Conservation (phyloP, 495 filamentous ascomycete genomes). For the Aspergillus ostianus region DNA sequence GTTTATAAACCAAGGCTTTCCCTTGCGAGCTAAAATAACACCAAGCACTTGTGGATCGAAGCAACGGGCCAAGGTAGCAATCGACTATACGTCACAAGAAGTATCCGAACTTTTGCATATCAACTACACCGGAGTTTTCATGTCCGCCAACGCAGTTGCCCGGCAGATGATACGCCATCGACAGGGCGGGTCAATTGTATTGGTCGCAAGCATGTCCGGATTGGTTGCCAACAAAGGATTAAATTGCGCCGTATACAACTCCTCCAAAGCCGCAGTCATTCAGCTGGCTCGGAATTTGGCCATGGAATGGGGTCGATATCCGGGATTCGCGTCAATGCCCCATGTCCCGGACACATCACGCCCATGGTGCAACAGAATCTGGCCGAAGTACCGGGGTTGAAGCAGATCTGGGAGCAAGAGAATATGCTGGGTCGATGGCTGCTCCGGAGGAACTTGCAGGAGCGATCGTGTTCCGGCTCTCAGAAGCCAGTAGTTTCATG, state of each 20-base stretch:
- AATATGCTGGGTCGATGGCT: conserved; percentile 60
- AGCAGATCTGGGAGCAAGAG: conserved; percentile 52
- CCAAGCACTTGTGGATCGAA: too few relatives aligned
- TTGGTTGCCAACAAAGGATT: conserved; percentile 75
- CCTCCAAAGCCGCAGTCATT: conserved; percentile 67
- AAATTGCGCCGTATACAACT: conserved; percentile 65
- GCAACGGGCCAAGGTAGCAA: conserved; percentile 59
- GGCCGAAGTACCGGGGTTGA: conserved; percentile 49
- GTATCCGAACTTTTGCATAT: conserved; percentile 67
- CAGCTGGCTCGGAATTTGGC: conserved; percentile 63
- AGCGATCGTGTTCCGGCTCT: conserved; percentile 52
- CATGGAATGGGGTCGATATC: conserved; percentile 68
- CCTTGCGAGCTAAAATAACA: too few relatives aligned
- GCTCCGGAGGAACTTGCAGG: conserved; percentile 57
- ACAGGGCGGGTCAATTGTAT: conserved; percentile 61
- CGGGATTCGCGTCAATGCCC: conserved; percentile 64
- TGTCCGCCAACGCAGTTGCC: conserved; percentile 74
- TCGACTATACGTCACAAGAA: conserved; percentile 61
- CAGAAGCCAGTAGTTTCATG: conserved; percentile 61
- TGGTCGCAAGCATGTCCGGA: conserved; percentile 80
- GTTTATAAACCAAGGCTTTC: too few relatives aligned
- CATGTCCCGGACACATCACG: conserved; percentile 70
- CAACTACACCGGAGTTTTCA: conserved; percentile 74
- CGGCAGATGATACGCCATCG: conserved; percentile 67
- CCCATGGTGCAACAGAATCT: conserved; percentile 60